These are phyloP conservation scores for Micractinium conductrix DNA, from an alignment of 139 green algal species.

Conservation along the genomic window DNA sequence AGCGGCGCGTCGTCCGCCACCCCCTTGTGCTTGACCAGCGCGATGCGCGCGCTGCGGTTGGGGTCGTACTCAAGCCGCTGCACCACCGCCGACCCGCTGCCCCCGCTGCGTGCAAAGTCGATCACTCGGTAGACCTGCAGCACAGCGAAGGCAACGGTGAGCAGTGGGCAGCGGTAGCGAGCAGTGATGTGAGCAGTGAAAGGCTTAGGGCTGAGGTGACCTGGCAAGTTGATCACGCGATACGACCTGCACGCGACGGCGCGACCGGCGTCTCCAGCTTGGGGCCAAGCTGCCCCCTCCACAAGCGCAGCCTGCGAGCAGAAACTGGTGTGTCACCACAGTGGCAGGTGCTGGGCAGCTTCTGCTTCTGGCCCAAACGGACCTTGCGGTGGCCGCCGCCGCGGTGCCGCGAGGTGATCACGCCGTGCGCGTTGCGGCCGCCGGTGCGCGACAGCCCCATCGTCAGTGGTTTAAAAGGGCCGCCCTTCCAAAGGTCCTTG, in stretches of 20 bases:
- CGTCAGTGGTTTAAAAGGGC: slow-evolving; percentile 67
- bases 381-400: slow-evolving; percentile 69
- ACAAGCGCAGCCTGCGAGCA: too few relatives aligned
- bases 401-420: slow-evolving; percentile 74
- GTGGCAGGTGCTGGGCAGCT: not conserved
- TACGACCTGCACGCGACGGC: too few relatives aligned
- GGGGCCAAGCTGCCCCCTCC: too few relatives aligned
- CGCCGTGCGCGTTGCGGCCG: slow-evolving; percentile 77
- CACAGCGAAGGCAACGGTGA: too few relatives aligned
- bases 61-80: slow-evolving; percentile 95
- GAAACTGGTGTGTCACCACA: too few relatives aligned
- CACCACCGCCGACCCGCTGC: slow-evolving; percentile 60
- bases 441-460: slow-evolving; percentile 65
- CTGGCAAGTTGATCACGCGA: too few relatives aligned
- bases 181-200: too few relatives aligned
- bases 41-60: slow-evolving; percentile 89
- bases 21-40: slow-evolving; percentile 75
- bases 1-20: slow-evolving; percentile 1
- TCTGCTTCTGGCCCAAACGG: too few relatives aligned
- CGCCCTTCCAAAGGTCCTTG: slow-evolving; percentile 62
- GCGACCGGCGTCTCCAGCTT: too few relatives aligned
- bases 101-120: slow-evolving; percentile 62
- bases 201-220: too few relatives aligned
- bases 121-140: slow-evolving; percentile 69
- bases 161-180: too few relatives aligned